A percentile compares a stretch with the other conserved stretches of the same genome.
Evolutionary conservation across 768 basidiomycete genomes (phyloP).

Genomic region (Termitomyces sp.): DNA sequence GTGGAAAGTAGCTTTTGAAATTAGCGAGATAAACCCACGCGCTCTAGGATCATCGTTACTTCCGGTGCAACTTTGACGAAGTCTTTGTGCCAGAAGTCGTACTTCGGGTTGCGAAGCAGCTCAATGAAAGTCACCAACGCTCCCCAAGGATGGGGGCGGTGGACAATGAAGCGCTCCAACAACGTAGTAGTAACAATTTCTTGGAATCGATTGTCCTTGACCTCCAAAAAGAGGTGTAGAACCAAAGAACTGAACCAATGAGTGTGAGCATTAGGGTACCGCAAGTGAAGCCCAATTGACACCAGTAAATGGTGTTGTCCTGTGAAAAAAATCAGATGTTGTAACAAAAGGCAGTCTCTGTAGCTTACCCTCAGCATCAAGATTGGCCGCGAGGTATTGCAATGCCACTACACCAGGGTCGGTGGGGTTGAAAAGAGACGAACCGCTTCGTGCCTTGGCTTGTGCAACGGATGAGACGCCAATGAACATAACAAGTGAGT

Average conservation of each 20-base stretch:
- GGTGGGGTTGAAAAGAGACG: constrained; percentile 72
- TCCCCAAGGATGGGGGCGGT: constrained; percentile 97
- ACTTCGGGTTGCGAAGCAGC: constrained; percentile 84
- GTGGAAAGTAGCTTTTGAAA: background rate
- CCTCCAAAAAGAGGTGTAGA: constrained; percentile 81
- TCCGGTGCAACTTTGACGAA: constrained; percentile 84
- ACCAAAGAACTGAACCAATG: constrained; percentile 95
- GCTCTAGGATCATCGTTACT: constrained; percentile 80
- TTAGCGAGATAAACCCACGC: constrained; percentile 45
- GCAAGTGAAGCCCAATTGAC: constrained; percentile 90
- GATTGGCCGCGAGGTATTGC: constrained; percentile 75
- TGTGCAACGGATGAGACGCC: constrained; percentile 92
- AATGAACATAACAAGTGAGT: constrained; percentile 93
- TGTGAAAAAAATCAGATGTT: constrained; percentile 24
- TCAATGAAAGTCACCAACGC: constrained; percentile 92
- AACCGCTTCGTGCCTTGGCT: constrained; percentile 80
- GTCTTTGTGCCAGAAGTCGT: constrained; percentile 88
- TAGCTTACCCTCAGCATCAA: constrained; percentile 85
- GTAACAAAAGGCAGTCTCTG: background rate
- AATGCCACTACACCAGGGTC: constrained; percentile 85
- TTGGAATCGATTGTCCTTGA: constrained; percentile 71
- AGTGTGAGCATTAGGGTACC: constrained; percentile 98
- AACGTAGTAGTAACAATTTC: constrained; percentile 88
- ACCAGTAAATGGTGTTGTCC: constrained; percentile 95
- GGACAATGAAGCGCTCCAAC: constrained; percentile 89